phyloP scores from a whole-genome alignment of 2,329 filamentous ascomycete species.

The Cladophialophora bantiana region DNA sequence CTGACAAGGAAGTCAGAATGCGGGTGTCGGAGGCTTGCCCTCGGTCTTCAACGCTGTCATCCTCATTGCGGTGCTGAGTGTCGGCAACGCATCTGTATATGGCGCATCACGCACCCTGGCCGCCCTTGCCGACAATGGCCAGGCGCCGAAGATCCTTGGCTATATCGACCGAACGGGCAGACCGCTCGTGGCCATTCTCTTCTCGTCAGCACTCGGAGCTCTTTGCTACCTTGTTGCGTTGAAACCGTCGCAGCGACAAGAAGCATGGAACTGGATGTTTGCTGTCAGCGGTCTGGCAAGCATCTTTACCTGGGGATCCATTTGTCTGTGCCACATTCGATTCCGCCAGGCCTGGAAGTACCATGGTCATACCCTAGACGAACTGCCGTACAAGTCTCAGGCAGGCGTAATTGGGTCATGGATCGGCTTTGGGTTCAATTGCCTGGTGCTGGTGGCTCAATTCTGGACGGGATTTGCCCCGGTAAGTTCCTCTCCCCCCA shows the following conservation, averaged over 20 bases:
- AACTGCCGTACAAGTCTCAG: conserved; percentile 82
- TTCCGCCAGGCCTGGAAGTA: conserved; percentile 79
- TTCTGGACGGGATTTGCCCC: conserved; percentile 89
- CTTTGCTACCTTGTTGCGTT: conserved; percentile 74
- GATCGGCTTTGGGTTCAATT: conserved; percentile 77
- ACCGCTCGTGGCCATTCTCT: conserved; percentile 73
- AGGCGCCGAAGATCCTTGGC: conserved; percentile 76
- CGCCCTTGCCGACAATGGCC: conserved; percentile 84
- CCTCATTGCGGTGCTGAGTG: conserved; percentile 84
- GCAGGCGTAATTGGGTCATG: conserved; percentile 81
- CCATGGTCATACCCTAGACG: conserved; percentile 72
- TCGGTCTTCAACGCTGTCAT: conserved; percentile 96
- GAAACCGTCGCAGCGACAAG: conserved; percentile 38
- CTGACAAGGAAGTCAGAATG: conserved; percentile 61
- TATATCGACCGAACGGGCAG: conserved; percentile 85
- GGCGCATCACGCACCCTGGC: conserved; percentile 89
- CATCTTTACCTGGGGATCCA: conserved; percentile 71
- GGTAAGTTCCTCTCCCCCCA: neutral
- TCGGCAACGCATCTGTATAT: conserved; percentile 90
- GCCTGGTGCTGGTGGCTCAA: conserved; percentile 77
- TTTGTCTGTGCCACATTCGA: conserved; percentile 71
- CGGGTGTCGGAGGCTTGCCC: conserved; percentile 79
- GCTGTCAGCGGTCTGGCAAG: conserved; percentile 75
- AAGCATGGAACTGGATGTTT: conserved; percentile 80
- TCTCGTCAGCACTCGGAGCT: conserved; percentile 72